Conservation (phyloP, 2,329 filamentous ascomycete species). For the Epichloe sp. region DNA sequence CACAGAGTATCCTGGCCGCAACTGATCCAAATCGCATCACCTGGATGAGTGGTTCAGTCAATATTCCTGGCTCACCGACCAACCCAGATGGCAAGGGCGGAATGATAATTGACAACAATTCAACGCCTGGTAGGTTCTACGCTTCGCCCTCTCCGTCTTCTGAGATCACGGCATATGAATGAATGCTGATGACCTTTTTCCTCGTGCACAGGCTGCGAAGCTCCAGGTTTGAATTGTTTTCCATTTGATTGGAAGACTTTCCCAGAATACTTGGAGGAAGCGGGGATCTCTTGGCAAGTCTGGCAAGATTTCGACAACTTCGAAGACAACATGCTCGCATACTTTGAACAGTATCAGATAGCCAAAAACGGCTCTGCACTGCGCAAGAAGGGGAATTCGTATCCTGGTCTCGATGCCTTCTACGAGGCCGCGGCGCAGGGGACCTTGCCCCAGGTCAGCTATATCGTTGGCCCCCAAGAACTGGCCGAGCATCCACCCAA, state of each 20-base stretch:
- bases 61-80: constrained; percentile 27
- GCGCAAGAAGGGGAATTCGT: constrained; percentile 21
- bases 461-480: constrained; percentile 40
- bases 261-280: constrained; percentile 32
- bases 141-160: constrained; percentile 6
- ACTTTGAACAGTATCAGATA: constrained; percentile 14
- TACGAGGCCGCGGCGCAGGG: constrained; percentile 34
- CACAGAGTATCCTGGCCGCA: constrained; percentile 9
- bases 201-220: constrained; percentile 22
- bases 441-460: constrained; percentile 36
- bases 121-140: constrained; percentile 7
- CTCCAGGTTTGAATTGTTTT: constrained; percentile 31
- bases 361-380: constrained; percentile 7
- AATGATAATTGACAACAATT: constrained; percentile 33
- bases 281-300: constrained; percentile 35
- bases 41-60: constrained; percentile 29
- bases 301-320: constrained; percentile 36
- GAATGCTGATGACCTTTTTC: neutral
- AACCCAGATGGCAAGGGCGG: constrained; percentile 26
- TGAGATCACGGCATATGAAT: neutral
- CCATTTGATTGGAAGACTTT: constrained; percentile 39
- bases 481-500: constrained; percentile 31
- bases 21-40: constrained; percentile 35
- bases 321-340: constrained; percentile 39
- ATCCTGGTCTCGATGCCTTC: constrained; percentile 32